Evolutionary conservation across 805 yeast genomes (phyloP).

Genomic region (Yarrowia osloensis): DNA sequence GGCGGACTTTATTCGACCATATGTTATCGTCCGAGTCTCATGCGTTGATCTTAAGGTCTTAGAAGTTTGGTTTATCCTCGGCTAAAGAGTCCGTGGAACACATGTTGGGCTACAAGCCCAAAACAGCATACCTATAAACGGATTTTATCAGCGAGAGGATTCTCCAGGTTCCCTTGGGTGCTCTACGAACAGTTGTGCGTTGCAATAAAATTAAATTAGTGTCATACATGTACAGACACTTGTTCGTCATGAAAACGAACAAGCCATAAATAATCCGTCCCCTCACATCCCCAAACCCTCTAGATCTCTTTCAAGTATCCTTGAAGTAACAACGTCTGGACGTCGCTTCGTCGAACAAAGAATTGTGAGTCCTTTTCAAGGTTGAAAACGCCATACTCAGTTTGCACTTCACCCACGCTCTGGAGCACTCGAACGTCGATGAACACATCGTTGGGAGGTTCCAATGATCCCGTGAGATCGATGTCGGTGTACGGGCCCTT

Average conservation of each 20-base stretch:
- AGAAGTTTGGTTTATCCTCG: too few relatives aligned
- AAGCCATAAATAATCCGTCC: constrained; percentile 1
- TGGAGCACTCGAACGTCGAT: constrained; percentile 90
- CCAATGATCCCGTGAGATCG: constrained; percentile 84
- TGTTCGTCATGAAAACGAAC: not conserved
- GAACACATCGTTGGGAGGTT: constrained; percentile 88
- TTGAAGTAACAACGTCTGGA: constrained; percentile 89
- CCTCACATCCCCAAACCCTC: constrained; percentile 5
- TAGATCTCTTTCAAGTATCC: constrained; percentile 80
- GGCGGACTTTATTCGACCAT: too few relatives aligned
- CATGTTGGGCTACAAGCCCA: too few relatives aligned
- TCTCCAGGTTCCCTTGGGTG: too few relatives aligned
- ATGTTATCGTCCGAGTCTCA: too few relatives aligned
- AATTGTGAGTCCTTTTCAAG: constrained; percentile 91
- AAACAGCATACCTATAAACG: too few relatives aligned
- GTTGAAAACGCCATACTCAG: constrained; percentile 95
- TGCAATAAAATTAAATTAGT: too few relatives aligned
- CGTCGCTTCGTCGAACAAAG: constrained; percentile 91
- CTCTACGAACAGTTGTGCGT: too few relatives aligned
- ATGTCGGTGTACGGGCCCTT: constrained; percentile 79
- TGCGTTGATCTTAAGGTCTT: too few relatives aligned
- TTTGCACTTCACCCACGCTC: constrained; percentile 96
- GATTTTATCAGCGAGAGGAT: too few relatives aligned
- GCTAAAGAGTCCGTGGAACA: too few relatives aligned
- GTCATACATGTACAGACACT: not conserved